Percentiles rank a stretch among this genome's conserved stretches.
Evolutionary conservation across 1,139 yeast genomes (phyloP).

Genomic region (Arxiozyma bovina): DNA sequence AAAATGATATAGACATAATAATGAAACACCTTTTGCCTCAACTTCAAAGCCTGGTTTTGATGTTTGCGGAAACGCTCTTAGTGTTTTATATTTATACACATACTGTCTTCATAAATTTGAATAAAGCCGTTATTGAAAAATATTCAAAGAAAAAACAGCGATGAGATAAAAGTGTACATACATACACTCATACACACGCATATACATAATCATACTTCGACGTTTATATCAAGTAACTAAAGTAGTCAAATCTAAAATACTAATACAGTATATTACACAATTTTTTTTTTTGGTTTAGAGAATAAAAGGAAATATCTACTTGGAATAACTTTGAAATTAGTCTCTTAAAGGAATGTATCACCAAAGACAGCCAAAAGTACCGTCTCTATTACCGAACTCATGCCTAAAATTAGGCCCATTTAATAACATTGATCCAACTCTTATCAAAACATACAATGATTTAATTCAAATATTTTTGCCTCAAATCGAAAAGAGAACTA

Average conservation of each 20-base stretch:
- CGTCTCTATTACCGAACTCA: constrained; percentile 1
- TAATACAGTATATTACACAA: neutral
- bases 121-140: neutral
- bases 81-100: no score
- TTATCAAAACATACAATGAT: constrained; percentile 3
- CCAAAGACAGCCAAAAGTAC: neutral
- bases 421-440: neutral
- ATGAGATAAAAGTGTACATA: neutral
- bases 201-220: no score
- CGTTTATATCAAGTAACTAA: no score
- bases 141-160: neutral
- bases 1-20: neutral
- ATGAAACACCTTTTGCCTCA: neutral
- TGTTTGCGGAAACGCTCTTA: neutral
- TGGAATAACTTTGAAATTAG: neutral
- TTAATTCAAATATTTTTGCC: constrained; percentile 3
- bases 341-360: neutral
- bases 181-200: neutral
- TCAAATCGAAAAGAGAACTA: neutral
- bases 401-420: neutral
- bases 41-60: neutral
- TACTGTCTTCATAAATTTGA: no score
- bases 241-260: neutral
- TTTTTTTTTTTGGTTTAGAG: no score
- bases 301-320: neutral